Conservation (phyloP, 306 rosid species). For the Dalbergia cochinchinensis region DNA sequence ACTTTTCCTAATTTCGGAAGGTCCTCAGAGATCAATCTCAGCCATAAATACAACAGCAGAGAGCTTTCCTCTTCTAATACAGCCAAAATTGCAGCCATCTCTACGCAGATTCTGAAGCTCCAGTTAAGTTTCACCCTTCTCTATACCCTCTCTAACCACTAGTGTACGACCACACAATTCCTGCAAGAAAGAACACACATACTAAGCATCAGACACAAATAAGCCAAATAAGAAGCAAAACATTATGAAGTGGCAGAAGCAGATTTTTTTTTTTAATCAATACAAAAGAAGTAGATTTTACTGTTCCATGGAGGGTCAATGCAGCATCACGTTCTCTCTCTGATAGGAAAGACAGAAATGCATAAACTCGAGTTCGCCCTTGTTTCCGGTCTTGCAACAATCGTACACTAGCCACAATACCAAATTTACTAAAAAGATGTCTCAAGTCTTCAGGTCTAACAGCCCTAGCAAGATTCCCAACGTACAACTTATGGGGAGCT, state of each 20-base stretch:
- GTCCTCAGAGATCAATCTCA: neutral
- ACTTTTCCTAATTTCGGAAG: conserved; percentile 7
- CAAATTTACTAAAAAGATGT: conserved; percentile 65
- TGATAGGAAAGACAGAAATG: conserved; percentile 71
- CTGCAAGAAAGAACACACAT: conserved; percentile 53
- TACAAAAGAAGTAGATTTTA: conserved; percentile 31
- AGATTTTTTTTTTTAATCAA: no score
- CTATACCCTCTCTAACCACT: conserved; percentile 61
- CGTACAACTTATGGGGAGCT: conserved; percentile 73
- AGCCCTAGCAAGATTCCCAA: conserved; percentile 71
- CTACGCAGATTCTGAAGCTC: conserved; percentile 12
- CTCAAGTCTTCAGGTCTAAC: conserved; percentile 64
- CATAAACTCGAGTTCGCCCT: conserved; percentile 63
- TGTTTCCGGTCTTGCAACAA: conserved; percentile 64
- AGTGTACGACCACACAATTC: conserved; percentile 63
- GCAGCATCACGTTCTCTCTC: conserved; percentile 71
- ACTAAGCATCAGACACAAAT: conserved; percentile 9
- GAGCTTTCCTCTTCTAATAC: conserved; percentile 36
- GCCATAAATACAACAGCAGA: neutral
- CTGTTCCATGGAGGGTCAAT: conserved; percentile 63
- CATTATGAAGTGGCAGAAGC: conserved; percentile 6
- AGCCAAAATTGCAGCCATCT: conserved; percentile 38
- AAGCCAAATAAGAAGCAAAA: conserved; percentile 21
- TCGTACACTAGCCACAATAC: conserved; percentile 73
- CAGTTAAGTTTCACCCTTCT: conserved; percentile 41